phyloP scores from a whole-genome alignment of 345 rosid genomes.

The Pugionium dolabratum region DNA sequence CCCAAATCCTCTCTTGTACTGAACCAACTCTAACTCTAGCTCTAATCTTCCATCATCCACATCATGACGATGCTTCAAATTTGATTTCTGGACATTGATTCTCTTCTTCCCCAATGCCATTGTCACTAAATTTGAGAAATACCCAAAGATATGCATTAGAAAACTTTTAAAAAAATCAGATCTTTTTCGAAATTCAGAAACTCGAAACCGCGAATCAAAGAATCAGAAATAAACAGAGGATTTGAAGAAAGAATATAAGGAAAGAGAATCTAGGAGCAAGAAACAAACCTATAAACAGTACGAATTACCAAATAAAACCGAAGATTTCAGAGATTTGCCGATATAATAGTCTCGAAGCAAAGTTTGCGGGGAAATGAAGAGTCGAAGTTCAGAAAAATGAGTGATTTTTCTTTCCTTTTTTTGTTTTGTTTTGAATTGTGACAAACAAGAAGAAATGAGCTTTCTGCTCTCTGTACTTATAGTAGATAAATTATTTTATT shows the following conservation, averaged over 20 bases:
- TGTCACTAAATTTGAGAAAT: not conserved
- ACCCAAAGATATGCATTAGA: constrained; percentile 4
- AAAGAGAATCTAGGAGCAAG: not conserved
- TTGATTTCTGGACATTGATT: constrained; percentile 44
- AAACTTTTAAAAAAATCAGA: constrained; percentile 9
- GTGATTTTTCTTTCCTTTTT: constrained; percentile 19
- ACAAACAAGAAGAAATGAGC: constrained; percentile 4
- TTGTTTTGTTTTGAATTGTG: constrained; percentile 1
- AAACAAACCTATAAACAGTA: constrained; percentile 16
- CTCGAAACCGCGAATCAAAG: not conserved
- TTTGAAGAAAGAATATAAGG: not conserved
- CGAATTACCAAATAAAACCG: not conserved
- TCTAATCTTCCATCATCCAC: constrained; percentile 34
- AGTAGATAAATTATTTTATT: not conserved
- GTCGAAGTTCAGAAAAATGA: constrained; percentile 30
- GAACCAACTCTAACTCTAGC: constrained; percentile 51
- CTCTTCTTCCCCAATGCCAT: constrained; percentile 57
- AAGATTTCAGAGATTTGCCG: constrained; percentile 5
- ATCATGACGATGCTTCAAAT: constrained; percentile 31
- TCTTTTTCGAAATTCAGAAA: not conserved
- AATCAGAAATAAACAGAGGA: constrained; percentile 14
- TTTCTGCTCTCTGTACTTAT: constrained; percentile 21
- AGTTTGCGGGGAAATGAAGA: constrained; percentile 15
- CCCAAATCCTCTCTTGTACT: constrained; percentile 57
- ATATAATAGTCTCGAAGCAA: not conserved